These are phyloP conservation scores for Vaccinium vitisidaea DNA, from an alignment of 148 eudicot genomes.

Conservation along the genomic window DNA sequence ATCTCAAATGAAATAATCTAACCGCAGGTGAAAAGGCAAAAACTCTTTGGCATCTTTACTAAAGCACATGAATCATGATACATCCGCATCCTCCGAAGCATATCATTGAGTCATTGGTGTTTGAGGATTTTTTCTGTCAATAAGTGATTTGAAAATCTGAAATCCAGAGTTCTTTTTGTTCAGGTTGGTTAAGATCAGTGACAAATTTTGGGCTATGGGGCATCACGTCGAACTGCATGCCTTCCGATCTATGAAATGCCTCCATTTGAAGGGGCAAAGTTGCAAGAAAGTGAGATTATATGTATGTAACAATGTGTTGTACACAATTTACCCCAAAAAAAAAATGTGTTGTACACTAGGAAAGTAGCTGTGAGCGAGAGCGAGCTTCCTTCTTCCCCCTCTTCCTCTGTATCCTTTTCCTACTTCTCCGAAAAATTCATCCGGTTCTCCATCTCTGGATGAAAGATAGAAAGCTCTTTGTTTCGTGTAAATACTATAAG, in stretches of 20 bases:
- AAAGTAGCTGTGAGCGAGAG: neutral
- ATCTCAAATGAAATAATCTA: neutral
- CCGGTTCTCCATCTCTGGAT: neutral
- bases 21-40: neutral
- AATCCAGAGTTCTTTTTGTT: neutral
- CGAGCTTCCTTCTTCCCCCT: neutral
- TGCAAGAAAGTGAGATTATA: neutral
- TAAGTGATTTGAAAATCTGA: neutral
- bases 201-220: neutral
- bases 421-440: neutral
- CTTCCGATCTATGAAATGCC: neutral
- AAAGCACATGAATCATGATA: neutral
- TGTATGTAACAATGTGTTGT: neutral
- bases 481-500: neutral
- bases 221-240: neutral
- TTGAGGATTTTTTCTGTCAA: neutral
- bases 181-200: neutral
- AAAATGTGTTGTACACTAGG: neutral
- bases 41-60: neutral
- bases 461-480: neutral
- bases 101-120: neutral
- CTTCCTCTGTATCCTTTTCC: neutral
- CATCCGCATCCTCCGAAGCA: neutral
- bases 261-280: constrained; percentile 1
- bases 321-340: no score